A percentile compares a stretch with the other conserved stretches of the same genome.
Conservation (phyloP, 257 asterid genomes). For the Nicotiana sylvestris region DNA sequence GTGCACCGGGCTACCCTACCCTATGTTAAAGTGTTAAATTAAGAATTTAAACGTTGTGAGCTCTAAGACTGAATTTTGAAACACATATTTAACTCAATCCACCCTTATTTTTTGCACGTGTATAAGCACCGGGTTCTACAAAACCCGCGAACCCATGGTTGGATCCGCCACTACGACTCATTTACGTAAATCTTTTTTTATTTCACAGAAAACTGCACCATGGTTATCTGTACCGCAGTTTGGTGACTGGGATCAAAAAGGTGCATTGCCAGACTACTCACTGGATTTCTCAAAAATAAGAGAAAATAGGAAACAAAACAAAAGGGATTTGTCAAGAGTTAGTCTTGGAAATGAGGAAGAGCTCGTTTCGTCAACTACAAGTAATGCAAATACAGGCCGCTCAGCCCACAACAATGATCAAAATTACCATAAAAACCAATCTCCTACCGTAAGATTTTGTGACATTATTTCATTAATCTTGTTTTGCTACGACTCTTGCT, state of each 20-base stretch:
- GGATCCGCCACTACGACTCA: too few relatives aligned
- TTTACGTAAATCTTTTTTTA: not conserved
- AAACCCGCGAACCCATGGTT: too few relatives aligned
- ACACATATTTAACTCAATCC: too few relatives aligned
- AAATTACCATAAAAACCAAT: constrained; percentile 30
- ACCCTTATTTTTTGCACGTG: too few relatives aligned
- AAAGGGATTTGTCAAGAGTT: constrained; percentile 48
- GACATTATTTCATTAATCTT: not conserved
- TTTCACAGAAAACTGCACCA: constrained; percentile 44
- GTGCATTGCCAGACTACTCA: constrained; percentile 69
- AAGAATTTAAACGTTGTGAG: too few relatives aligned
- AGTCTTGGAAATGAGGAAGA: constrained; percentile 87
- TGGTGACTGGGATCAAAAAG: constrained; percentile 92
- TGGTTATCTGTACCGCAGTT: constrained; percentile 91
- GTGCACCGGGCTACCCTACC: too few relatives aligned
- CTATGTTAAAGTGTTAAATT: too few relatives aligned
- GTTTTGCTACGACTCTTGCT: not conserved
- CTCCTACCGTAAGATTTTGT: constrained; percentile 56
- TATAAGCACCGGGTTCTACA: too few relatives aligned
- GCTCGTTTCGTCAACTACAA: constrained; percentile 43
- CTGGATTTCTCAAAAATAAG: constrained; percentile 82
- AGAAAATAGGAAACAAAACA: constrained; percentile 82
- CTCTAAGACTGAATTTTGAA: too few relatives aligned
- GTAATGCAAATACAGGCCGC: constrained; percentile 26
- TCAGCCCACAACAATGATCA: constrained; percentile 27